Evolutionary conservation across 768 basidiomycete species (phyloP), one percentile per base, ranked within the genome.

Genomic region (Phanerochaete carnosa): DNA sequence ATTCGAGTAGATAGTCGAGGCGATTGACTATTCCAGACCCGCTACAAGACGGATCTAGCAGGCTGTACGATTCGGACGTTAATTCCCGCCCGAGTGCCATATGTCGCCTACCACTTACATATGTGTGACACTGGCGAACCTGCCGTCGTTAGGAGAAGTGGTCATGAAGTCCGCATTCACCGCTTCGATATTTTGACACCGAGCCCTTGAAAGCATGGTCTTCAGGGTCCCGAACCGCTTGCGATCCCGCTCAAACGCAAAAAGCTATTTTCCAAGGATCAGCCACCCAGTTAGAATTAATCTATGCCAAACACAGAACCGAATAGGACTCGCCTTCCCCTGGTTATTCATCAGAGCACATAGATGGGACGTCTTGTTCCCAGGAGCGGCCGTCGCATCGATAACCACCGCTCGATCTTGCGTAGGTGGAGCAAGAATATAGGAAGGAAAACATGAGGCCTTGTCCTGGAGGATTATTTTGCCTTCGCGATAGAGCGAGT

Each of bases 31-130:
- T 95, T 2, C 95, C 94, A 16, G 92, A 95, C 39, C 94, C 93
- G 61, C 95, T 97, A 72, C 96, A 99, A 35, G 95, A 98, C 13
- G 96, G 96, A 71, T 99, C 96, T 8, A 98, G 79, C 43, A 99
- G 79, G 62, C 95, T 95, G 57, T 29, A 39, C 26, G n/a, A 29
- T 45, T 28, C 15, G 32, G 45, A 25, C 23, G 46, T 8, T 62
- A 26, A 57, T 26, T 33, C 55, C 43, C 29, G 28, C 29, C 6
- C 3, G n/a, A 30, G 26, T 51, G 53, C 23, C 33, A 26, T 45
- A 29, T 4, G 22, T 15, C 19, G 30, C 45, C 9, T 3, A 23
- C 8, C 37, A 66, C 89, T 74, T 68, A 95, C 95, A 98, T 94
- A 72, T 98, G 94, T 3, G 94, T 93, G 39, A 87, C 90, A 9